Conservation (phyloP, 805 yeast species). For the Candida cerambycidarum region DNA sequence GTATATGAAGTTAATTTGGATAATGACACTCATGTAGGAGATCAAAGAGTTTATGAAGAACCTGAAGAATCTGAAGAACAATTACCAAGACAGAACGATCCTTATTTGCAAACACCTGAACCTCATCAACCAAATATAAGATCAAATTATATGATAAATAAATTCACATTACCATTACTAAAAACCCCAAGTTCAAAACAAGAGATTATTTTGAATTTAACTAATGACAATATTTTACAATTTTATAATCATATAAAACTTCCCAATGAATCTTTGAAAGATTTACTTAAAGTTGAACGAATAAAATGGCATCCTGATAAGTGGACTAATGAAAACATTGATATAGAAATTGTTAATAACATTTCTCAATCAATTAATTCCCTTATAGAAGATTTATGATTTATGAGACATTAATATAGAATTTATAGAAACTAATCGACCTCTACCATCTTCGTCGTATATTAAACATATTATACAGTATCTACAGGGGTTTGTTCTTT, state of each 20-base stretch:
- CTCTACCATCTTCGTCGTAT: background rate
- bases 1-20: conserved; percentile 4
- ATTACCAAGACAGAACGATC: conserved; percentile 12
- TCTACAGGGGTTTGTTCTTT: conserved; percentile 12
- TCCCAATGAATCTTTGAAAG: conserved; percentile 17
- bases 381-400: conserved; percentile 20
- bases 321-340: conserved; percentile 35
- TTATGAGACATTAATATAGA: conserved; percentile 9
- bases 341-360: conserved; percentile 26
- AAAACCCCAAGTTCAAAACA: conserved; percentile 11
- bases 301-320: conserved; percentile 73
- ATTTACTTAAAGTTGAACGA: conserved; percentile 47
- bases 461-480: conserved; percentile 8
- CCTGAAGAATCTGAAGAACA: conserved; percentile 7
- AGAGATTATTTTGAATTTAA: conserved; percentile 18
- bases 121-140: background rate
- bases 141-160: conserved; percentile 6
- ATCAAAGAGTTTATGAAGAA: conserved; percentile 2
- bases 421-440: background rate
- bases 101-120: conserved; percentile 15
- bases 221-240: conserved; percentile 20
- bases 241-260: conserved; percentile 26
- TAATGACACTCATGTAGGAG: background rate
- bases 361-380: conserved; percentile 34
- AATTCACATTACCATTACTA: conserved; percentile 15